These are phyloP conservation scores for Acacia melanoxylon DNA, from an alignment of 306 rosid genomes.

Conservation along the genomic window DNA sequence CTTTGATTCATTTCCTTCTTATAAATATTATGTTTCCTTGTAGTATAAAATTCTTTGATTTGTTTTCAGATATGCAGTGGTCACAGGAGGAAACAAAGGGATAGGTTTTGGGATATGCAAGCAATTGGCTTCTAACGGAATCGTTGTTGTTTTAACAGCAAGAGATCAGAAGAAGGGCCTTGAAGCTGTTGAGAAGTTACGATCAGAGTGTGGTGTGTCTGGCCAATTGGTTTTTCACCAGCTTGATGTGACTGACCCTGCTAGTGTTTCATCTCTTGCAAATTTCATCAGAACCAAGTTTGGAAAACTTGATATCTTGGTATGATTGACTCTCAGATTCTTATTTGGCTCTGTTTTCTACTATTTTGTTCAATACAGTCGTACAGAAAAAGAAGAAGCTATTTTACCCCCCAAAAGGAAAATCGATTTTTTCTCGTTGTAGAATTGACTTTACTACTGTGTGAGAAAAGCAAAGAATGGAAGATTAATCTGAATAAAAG, in stretches of 20 bases:
- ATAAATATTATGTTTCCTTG: neutral
- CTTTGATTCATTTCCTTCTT: neutral
- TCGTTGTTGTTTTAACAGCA: slow-evolving; percentile 35
- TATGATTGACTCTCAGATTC: neutral
- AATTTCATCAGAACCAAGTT: slow-evolving; percentile 33
- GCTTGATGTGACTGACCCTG: slow-evolving; percentile 24
- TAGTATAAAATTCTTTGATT: neutral
- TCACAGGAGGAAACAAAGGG: slow-evolving; percentile 11
- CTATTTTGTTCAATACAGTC: neutral
- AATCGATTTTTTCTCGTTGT: neutral
- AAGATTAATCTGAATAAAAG: neutral
- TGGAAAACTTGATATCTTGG: slow-evolving; percentile 41
- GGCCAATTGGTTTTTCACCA: slow-evolving; percentile 31
- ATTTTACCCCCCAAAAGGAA: neutral
- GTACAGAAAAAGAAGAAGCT: neutral
- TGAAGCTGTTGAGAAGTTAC: slow-evolving; percentile 38
- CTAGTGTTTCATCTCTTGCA: slow-evolving; percentile 20
- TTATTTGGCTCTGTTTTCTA: neutral
- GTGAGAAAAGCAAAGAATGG: neutral
- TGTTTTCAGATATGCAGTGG: slow-evolving; percentile 1
- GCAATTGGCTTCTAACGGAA: slow-evolving; percentile 1
- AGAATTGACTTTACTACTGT: neutral
- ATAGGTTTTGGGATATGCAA: slow-evolving; percentile 3
- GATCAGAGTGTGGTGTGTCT: slow-evolving; percentile 14
- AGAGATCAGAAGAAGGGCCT: slow-evolving; percentile 39